Evolutionary conservation across 257 asterid species (phyloP).

Genomic region (Solanum bulbocastanum): DNA sequence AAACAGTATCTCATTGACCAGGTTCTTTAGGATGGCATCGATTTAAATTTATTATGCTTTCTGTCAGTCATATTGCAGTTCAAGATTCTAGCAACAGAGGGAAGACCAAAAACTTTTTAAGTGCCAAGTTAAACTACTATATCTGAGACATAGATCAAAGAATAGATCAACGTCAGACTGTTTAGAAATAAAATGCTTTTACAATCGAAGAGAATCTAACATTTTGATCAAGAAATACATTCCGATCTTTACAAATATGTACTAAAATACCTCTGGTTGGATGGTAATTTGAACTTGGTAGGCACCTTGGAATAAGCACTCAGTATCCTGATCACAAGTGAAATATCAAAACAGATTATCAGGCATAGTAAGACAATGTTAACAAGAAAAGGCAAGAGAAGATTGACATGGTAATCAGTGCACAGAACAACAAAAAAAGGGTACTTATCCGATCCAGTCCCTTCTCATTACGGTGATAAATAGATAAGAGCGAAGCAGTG

Average conservation of each 20-base stretch:
- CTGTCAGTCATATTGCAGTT: not conserved
- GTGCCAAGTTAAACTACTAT: not conserved
- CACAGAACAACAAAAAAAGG: not conserved
- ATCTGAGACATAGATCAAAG: not conserved
- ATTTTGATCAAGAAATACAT: not conserved
- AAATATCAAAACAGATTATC: not conserved
- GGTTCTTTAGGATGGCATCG: not conserved
- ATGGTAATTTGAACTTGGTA: conserved; percentile 43
- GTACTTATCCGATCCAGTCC: not conserved
- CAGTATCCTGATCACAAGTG: conserved; percentile 43
- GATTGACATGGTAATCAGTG: not conserved
- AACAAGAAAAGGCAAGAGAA: not conserved
- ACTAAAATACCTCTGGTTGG: conserved; percentile 47
- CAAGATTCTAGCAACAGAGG: not conserved
- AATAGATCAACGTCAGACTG: not conserved
- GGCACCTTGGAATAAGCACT: conserved; percentile 73
- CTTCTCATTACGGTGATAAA: not conserved
- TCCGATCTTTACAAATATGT: not conserved
- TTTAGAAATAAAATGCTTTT: not conserved
- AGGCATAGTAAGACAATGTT: not conserved
- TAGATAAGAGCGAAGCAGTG: not conserved
- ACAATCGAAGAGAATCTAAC: not conserved
- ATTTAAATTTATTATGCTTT: not conserved
- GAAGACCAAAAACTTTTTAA: not conserved
- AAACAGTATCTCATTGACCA: not conserved